A percentile compares a stretch with the other conserved stretches of the same genome.
Evolutionary conservation across 169 alveolate genomes (phyloP).

Genomic region (Plasmodium reichenowi): DNA sequence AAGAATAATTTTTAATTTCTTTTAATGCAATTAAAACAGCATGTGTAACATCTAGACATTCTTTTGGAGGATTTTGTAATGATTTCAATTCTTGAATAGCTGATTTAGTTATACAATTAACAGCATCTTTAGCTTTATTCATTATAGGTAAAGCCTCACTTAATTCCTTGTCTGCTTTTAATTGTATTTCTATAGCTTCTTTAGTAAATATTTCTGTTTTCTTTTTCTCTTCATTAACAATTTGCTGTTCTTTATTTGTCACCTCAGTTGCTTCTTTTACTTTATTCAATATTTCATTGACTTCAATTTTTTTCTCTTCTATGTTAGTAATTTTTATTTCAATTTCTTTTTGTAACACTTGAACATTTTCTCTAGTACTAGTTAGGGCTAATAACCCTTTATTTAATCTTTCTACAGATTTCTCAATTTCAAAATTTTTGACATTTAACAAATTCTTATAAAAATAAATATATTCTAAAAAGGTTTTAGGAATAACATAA

Average conservation of each 20-base stretch:
- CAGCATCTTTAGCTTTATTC: conserved; percentile 95
- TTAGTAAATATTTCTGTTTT: conserved; percentile 89
- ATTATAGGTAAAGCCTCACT: conserved; percentile 97
- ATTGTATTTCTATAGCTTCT: conserved; percentile 91
- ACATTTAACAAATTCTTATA: conserved; percentile 91
- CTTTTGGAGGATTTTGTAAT: conserved; percentile 95
- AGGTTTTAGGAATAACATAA: conserved; percentile 97
- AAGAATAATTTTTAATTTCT: conserved; percentile 93
- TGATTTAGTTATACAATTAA: conserved; percentile 93
- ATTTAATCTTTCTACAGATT: conserved; percentile 76
- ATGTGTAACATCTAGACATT: conserved; percentile 93
- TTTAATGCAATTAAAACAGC: conserved; percentile 92
- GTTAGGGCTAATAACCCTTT: conserved; percentile 62
- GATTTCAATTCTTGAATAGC: conserved; percentile 95
- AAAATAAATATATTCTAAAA: conserved; percentile 94
- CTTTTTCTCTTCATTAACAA: conserved; percentile 93
- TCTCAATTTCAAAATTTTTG: conserved; percentile 89
- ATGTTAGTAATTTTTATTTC: conserved; percentile 55
- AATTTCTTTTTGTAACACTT: conserved; percentile 61
- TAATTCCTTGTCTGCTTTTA: conserved; percentile 93
- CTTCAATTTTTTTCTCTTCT: conserved; percentile 73
- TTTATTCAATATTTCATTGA: conserved; percentile 76
- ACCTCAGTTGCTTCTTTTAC: conserved; percentile 94
- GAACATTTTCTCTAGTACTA: conserved; percentile 63
- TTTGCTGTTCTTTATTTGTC: conserved; percentile 93